Evolutionary conservation across 192 early-diverging fungal species (phyloP).

Genomic region (Coemansia sp.): DNA sequence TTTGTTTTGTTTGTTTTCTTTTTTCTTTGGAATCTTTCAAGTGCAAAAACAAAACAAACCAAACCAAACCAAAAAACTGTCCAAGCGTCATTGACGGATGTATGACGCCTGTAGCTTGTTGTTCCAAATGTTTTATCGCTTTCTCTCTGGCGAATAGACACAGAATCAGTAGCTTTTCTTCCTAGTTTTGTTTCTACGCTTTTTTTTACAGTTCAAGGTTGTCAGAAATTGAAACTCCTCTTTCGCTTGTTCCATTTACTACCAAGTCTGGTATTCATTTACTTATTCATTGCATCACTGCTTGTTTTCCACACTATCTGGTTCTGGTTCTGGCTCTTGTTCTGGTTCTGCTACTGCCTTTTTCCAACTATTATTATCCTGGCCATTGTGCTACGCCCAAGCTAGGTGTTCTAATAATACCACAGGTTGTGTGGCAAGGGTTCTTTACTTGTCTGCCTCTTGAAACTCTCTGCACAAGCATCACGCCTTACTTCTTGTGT

Average conservation of each 20-base stretch:
- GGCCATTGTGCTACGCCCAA: neutral
- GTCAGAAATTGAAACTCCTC: neutral
- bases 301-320: too few species aligned
- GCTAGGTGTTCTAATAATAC: neutral
- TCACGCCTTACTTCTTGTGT: conserved; percentile 2
- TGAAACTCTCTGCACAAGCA: neutral
- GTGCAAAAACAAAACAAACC: neutral
- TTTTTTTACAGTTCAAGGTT: neutral
- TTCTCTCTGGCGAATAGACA: neutral
- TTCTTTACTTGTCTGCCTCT: neutral
- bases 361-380: neutral
- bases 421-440: neutral
- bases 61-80: too few species aligned
- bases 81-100: too few species aligned
- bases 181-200: neutral
- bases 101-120: neutral
- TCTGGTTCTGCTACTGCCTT: neutral
- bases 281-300: too few species aligned
- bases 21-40: neutral
- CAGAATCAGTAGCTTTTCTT: neutral
- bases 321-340: neutral
- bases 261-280: too few species aligned
- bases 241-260: neutral
- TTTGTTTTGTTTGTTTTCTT: neutral
- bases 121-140: neutral